phyloP scores from a whole-genome alignment of 441 rosid genomes.

The Populus trichocarpa region DNA sequence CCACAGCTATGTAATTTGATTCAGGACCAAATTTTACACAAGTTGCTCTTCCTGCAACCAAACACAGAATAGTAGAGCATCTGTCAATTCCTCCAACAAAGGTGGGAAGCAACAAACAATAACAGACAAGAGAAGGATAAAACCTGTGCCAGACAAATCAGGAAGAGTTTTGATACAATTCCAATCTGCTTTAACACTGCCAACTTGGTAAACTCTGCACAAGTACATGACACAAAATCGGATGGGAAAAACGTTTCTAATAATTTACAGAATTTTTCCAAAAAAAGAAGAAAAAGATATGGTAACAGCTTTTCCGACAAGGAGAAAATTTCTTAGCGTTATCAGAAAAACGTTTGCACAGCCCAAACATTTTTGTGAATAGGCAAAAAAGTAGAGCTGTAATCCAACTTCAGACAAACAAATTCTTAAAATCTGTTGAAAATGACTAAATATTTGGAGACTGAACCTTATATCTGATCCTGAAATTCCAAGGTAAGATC shows the following conservation, averaged over 20 bases:
- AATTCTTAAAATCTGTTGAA: background rate
- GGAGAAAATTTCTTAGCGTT: background rate
- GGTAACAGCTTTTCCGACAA: background rate
- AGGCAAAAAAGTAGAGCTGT: background rate
- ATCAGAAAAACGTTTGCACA: background rate
- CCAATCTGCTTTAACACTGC: conserved; percentile 96
- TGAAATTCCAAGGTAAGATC: conserved; percentile 83
- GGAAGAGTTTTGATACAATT: conserved; percentile 80
- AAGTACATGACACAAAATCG: conserved; percentile 6
- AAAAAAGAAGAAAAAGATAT: background rate
- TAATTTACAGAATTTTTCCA: background rate
- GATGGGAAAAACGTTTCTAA: background rate
- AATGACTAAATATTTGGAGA: background rate
- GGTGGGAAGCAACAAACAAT: background rate
- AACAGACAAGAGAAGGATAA: background rate
- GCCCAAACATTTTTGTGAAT: background rate
- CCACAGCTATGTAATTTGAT: conserved; percentile 82
- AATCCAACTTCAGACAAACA: background rate
- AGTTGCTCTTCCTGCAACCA: conserved; percentile 65
- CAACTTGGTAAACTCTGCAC: conserved; percentile 83
- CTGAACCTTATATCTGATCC: conserved; percentile 80
- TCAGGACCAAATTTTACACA: conserved; percentile 84
- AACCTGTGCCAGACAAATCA: conserved; percentile 97
- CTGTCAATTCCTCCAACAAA: background rate
- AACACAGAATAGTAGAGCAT: background rate